A percentile compares a stretch with the other conserved stretches of the same genome.
Evolutionary conservation across 2,329 filamentous ascomycete genomes (phyloP).

Genomic region (Dactylellina sp.): DNA sequence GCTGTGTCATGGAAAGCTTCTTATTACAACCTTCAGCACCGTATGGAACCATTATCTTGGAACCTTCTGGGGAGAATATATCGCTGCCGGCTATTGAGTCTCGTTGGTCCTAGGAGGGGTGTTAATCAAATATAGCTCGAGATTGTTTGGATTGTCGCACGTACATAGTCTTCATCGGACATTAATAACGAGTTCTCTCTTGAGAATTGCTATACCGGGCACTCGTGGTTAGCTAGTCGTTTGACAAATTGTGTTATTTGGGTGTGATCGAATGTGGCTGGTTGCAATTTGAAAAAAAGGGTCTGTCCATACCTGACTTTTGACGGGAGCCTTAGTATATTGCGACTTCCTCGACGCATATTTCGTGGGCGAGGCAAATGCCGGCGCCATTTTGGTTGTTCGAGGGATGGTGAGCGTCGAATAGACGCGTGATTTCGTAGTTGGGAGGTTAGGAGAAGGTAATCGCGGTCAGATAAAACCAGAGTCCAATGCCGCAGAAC

Average conservation of each 20-base stretch:
- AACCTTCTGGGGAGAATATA: slow-evolving; percentile 43
- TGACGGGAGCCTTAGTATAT: slow-evolving; percentile 12
- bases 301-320: slow-evolving; percentile 20
- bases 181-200: slow-evolving; percentile 51
- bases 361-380: slow-evolving; percentile 48
- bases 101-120: slow-evolving; percentile 10
- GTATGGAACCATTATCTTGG: slow-evolving; percentile 50
- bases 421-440: slow-evolving; percentile 53
- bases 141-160: slow-evolving; percentile 4
- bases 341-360: slow-evolving; percentile 32
- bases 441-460: slow-evolving; percentile 39
- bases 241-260: not conserved
- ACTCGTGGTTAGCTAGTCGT: slow-evolving; percentile 16
- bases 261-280: not conserved
- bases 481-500: not conserved
- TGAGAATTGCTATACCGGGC: slow-evolving; percentile 33
- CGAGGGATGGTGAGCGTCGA: slow-evolving; percentile 5
- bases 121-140: not conserved
- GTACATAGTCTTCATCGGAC: slow-evolving; percentile 54
- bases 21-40: slow-evolving; percentile 64
- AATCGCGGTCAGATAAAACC: slow-evolving; percentile 23
- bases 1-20: slow-evolving; percentile 61
- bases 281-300: not conserved
- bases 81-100: slow-evolving; percentile 51
- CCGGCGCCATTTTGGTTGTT: slow-evolving; percentile 42